Evolutionary conservation across 1,284 basidiomycete species (phyloP), one percentile per base, ranked within the genome.

Genomic region (Crocinoboletus sp.): DNA sequence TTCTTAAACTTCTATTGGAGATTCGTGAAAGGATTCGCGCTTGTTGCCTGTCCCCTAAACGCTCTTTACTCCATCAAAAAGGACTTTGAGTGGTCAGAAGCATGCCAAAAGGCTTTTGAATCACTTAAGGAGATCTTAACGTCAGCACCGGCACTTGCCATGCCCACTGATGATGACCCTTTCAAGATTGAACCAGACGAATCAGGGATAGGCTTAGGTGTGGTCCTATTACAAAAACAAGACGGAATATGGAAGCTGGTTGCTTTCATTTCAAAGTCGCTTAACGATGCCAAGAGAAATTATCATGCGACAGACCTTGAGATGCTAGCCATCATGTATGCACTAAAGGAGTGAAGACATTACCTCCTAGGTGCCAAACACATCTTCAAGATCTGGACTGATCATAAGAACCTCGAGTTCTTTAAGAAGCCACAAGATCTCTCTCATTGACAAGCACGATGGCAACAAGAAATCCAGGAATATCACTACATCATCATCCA

Each of bases 341-440:
- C 30, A 3, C 12, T 19, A 68, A 12, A 6, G 6, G 8, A 30
- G 9, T 27, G 25, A 12, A 1, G 25, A 2, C 25, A 27, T 1
- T 27, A 27, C 12, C 12, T 27, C 1, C 11, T 27, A 5, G 25
- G 5, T 13, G 11, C 25, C 3, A 2, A 5, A 5, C 3, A 13
- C 5, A 20, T 20, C 20, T 4, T 20, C 11, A 6, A 27, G 5
- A 13, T 27, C 5, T 6, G 5, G 5, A 27, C 25, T 5, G 12
- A 27, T 27, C 25, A 27, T 6, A 27, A 27, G 5, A 24, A 24
- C 23, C 8, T 24, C 3, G 23, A 24, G 23, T 24, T 24, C 9
- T 24, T 24, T 7, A 8, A 10, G 2, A 13, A 27, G 3, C 25
- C 25, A 1, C 25, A 27, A 2, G 25, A 27, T 27, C 12, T 27